phyloP scores from a whole-genome alignment of 164 flowering plant species.

The Liquidambar formosana region DNA sequence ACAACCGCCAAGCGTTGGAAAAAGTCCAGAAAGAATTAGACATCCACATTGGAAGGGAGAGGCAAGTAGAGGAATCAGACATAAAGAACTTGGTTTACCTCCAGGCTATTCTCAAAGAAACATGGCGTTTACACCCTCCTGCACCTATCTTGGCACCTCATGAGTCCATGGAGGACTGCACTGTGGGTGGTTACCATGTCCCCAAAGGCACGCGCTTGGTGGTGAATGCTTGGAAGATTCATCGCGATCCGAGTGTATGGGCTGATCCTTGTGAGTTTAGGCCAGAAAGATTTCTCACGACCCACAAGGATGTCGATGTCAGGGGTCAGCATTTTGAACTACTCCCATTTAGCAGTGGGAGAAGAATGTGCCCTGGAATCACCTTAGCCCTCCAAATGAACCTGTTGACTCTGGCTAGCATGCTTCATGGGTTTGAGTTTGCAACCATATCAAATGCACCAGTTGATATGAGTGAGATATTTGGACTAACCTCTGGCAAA shows the following conservation, averaged over 20 bases:
- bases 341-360: slow-evolving; percentile 24
- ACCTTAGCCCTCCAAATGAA: slow-evolving; percentile 9
- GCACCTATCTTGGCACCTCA: neutral
- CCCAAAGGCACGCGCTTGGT: neutral
- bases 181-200: neutral
- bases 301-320: slow-evolving; percentile 10
- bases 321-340: slow-evolving; percentile 21
- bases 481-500: too few species aligned
- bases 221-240: slow-evolving; percentile 2
- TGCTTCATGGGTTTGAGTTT: slow-evolving; percentile 20
- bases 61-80: slow-evolving; percentile 31
- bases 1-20: slow-evolving; percentile 19
- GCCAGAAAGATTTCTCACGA: slow-evolving; percentile 27
- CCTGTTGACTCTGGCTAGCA: slow-evolving; percentile 13
- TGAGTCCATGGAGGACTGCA: slow-evolving; percentile 2
- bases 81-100: slow-evolving; percentile 24
- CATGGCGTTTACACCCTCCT: slow-evolving; percentile 12
- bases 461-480: too few species aligned
- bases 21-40: slow-evolving; percentile 37
- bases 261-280: neutral
- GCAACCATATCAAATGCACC: slow-evolving; percentile 4
- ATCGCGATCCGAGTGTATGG: slow-evolving; percentile 5
- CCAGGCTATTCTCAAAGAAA: slow-evolving; percentile 30
- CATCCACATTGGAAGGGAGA: slow-evolving; percentile 28
- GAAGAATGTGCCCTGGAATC: slow-evolving; percentile 24